Base-by-base conservation (phyloP, 169 alveolate genomes). In the Babesia ovis region DNA sequence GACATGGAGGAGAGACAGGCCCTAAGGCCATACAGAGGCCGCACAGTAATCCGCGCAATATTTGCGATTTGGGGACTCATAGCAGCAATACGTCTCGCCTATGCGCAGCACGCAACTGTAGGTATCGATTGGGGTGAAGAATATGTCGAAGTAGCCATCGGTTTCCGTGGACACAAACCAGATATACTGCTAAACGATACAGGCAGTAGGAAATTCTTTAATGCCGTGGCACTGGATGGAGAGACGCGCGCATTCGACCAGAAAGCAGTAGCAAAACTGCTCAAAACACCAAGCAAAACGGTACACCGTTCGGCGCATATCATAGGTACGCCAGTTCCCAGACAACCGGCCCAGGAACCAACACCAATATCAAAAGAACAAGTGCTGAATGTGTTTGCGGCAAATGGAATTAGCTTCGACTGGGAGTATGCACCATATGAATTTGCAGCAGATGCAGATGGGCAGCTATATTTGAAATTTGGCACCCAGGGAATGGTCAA, bases 91-190 rank as follows among this genome's bases (percentile, higher is more conserved):
- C 3, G 35, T 6, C 56, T 18, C 20, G 55, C 39, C 22, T 16
- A 50, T 14, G 51, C 79, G 23, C 53, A 43, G 2, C 31, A 73
- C 55, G 87, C 64, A 22, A 67, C 90, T 18, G 37, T 89, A 55
- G 93, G 93, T 9, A 73, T 89, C 12, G 93, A 89, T 70, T 89
- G 86, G 72, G 93, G 93, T 23, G 90, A 77, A 32, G 93, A 89
- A 37, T 89, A 35, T 71, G 90, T 89, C 23, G 85, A 89, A 32
- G 93, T 84, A 20, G 77, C 93, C 35, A 89, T 85, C 39, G 91
- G 83, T 39, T 84, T 86, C 53, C 86, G 91, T 1, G 93, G 93
- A 4, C 84, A 85, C 35, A 80, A 85, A 27, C 88, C 88, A 58
- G 90, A 89, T 50, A 89, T 89, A 11, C 64, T 89, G 43, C 62